These are phyloP conservation scores for Coffea eugenioides DNA, from an alignment of 257 asterid species.

Conservation along the genomic window DNA sequence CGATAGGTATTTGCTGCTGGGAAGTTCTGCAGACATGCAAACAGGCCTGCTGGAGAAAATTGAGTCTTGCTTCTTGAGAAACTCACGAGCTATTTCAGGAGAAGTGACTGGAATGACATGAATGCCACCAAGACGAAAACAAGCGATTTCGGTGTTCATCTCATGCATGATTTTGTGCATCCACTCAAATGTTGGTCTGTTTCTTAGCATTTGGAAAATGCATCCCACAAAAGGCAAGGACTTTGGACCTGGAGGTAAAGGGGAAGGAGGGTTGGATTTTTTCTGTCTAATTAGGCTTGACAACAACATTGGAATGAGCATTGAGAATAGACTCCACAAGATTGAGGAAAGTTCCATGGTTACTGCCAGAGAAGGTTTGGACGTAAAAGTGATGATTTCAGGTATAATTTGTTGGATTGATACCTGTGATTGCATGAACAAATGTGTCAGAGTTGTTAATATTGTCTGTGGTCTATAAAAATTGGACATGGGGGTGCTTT, in stretches of 20 bases:
- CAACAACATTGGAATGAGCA: background rate
- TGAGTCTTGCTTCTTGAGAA: slow-evolving; percentile 15
- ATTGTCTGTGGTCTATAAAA: too few relatives aligned
- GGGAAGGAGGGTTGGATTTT: background rate
- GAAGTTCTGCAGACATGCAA: too few relatives aligned
- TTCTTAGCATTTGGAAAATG: background rate
- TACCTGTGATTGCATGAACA: too few relatives aligned
- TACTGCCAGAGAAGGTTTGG: too few relatives aligned
- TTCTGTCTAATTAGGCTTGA: too few relatives aligned
- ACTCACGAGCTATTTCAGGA: slow-evolving; percentile 17
- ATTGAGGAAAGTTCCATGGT: too few relatives aligned
- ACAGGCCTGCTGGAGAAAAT: background rate
- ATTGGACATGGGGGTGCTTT: too few relatives aligned
- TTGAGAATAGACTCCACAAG: too few relatives aligned
- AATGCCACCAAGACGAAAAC: background rate
- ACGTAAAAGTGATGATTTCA: too few relatives aligned
- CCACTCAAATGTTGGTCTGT: background rate
- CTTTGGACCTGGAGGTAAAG: background rate
- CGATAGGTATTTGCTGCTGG: too few relatives aligned
- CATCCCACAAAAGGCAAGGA: background rate
- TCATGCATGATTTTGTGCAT: background rate
- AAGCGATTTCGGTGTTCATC: background rate
- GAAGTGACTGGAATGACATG: background rate
- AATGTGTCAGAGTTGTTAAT: too few relatives aligned
- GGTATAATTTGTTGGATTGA: too few relatives aligned